These are phyloP conservation scores for Globisporangium irregulare DNA, from an alignment of 352 stramenopile genomes.

Conservation along the genomic window DNA sequence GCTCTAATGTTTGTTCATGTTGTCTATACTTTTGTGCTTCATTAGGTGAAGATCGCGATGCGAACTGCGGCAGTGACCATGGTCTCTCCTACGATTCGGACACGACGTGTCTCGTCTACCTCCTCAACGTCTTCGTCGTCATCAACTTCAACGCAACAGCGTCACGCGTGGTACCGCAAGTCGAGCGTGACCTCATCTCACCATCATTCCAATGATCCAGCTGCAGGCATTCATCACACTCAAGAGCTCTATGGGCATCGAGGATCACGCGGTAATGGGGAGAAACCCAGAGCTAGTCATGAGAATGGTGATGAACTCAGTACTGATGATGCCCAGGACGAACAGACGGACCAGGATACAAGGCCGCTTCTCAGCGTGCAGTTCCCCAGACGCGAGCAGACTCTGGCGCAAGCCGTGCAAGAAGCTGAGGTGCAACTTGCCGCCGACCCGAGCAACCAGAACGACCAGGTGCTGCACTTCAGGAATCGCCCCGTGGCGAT, in stretches of 20 bases:
- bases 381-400: constrained; percentile 26
- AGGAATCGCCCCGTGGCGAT: constrained; percentile 42
- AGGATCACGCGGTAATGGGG: not conserved
- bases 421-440: constrained; percentile 25
- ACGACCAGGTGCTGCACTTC: constrained; percentile 55
- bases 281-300: not conserved
- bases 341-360: not conserved
- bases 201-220: constrained; percentile 16
- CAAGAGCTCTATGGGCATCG: not conserved
- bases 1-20: not conserved
- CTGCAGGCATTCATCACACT: not conserved
- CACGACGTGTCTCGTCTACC: constrained; percentile 8
- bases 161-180: not conserved
- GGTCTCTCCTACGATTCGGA: constrained; percentile 16
- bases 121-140: too few species aligned
- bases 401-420: constrained; percentile 27
- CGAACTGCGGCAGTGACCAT: constrained; percentile 22
- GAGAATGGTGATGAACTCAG: not conserved
- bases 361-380: constrained; percentile 21
- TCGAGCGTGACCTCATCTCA: constrained; percentile 18
- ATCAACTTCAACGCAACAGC: not conserved
- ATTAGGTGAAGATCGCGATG: constrained; percentile 50
- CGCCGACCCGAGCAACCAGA: not conserved
- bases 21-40: not conserved
- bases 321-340: not conserved